Evolutionary conservation across 2,329 filamentous ascomycete genomes (phyloP).

Genomic region (Trichoderma sp.): DNA sequence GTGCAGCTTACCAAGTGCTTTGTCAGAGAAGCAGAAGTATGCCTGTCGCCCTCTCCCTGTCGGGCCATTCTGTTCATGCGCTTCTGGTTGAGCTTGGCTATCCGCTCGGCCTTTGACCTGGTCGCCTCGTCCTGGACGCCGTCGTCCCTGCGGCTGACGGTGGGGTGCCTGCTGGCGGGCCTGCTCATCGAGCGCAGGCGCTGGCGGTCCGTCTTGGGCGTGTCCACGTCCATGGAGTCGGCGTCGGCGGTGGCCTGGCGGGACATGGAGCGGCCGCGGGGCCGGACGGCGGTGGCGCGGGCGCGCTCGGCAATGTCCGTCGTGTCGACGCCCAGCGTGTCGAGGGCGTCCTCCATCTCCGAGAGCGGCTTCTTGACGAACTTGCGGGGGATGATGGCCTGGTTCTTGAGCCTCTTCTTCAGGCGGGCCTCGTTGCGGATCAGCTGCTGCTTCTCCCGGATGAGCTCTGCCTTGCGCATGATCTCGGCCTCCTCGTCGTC

Average conservation of each 20-base stretch:
- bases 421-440: slow-evolving; percentile 94
- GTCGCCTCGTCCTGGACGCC: slow-evolving; percentile 70
- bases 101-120: slow-evolving; percentile 78
- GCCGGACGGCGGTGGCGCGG: slow-evolving; percentile 58
- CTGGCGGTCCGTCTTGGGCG: slow-evolving; percentile 51
- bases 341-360: slow-evolving; percentile 83
- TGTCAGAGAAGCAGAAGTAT: slow-evolving; percentile 75
- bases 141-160: slow-evolving; percentile 69
- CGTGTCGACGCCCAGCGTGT: slow-evolving; percentile 83
- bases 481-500: slow-evolving; percentile 88
- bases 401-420: slow-evolving; percentile 97
- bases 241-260: slow-evolving; percentile 64
- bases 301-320: slow-evolving; percentile 73
- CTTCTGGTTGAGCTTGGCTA: slow-evolving; percentile 90
- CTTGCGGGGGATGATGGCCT: slow-evolving; percentile 86
- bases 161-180: slow-evolving; percentile 63
- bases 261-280: slow-evolving; percentile 71
- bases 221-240: slow-evolving; percentile 76
- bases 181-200: slow-evolving; percentile 74
- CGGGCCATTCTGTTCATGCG: slow-evolving; percentile 98
- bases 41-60: slow-evolving; percentile 94
- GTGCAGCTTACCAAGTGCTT: slow-evolving; percentile 83
- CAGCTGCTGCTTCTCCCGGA: slow-evolving; percentile 89
- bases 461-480: slow-evolving; percentile 88
- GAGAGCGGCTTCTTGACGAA: slow-evolving; percentile 79